phyloP scores from a whole-genome alignment of 23 red algal genomes.

The Cyanidium caldarium region DNA sequence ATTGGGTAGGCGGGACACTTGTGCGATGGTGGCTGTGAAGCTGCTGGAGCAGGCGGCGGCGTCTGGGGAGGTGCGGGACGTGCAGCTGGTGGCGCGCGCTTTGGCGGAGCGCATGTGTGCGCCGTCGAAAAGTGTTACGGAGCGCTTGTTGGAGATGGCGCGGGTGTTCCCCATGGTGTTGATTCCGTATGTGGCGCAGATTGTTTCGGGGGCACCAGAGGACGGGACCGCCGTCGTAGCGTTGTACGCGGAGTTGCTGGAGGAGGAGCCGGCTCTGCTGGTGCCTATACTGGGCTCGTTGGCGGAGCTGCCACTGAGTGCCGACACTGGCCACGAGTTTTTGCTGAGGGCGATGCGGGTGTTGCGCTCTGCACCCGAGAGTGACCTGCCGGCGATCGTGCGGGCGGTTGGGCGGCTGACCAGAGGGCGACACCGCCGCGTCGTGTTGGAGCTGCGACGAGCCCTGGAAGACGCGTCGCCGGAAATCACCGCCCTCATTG shows the following conservation, averaged over 20 bases:
- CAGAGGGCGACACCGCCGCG: neutral
- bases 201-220: neutral
- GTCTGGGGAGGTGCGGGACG: neutral
- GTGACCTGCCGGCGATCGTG: neutral
- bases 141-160: neutral
- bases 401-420: neutral
- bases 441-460: neutral
- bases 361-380: neutral
- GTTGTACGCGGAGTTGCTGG: neutral
- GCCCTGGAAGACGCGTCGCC: neutral
- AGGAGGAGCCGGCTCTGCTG: neutral
- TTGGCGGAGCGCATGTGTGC: neutral
- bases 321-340: neutral
- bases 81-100: neutral
- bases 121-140: neutral
- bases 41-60: neutral
- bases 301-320: neutral
- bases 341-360: neutral
- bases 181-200: neutral
- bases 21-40: neutral
- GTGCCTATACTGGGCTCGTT: neutral
- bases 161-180: neutral
- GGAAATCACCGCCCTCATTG: neutral
- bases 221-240: neutral
- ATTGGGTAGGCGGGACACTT: neutral